Base-by-base conservation (phyloP, 2,329 filamentous ascomycete genomes). In the Rhynchosporium agropyri region DNA sequence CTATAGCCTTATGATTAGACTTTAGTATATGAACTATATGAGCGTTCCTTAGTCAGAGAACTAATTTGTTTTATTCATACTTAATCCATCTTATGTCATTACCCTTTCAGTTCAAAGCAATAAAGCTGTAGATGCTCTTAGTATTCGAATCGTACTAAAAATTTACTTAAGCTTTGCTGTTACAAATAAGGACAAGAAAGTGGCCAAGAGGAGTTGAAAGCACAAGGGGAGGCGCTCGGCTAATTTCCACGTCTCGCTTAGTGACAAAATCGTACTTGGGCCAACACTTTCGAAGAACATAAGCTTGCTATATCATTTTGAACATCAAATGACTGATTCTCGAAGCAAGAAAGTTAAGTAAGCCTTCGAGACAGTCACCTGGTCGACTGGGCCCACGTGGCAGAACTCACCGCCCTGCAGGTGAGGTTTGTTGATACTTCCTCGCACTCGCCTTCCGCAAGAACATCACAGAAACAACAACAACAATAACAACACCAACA, bases 361-460 rank as follows among this genome's bases (percentile, higher is more conserved):
- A 15, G 31, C 12, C 40, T 2, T 46, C 28, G 8, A 48, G 15
- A n/a, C 54, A 46, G 40, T 46, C 28, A 10, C 10, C 20, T 26
- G 12, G 31, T 36, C n/a, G 49, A 10, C 51, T 42, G 51, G 15
- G 26, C 36, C 31, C 50, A 54, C 51, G n/a, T 54, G 51, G 33
- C 38, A 54, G 20, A 20, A 33, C 3, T 42, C 28, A n/a, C 20
- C 51, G 12, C 20, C 20, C 51, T 13, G 51, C 36, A 40, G 7
- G 4, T 40, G 33, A 9, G 6, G 26, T 9, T 54, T 54, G 38
- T n/a, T 29, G 20, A 40, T 54, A 28, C 33, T 38, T 28, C 4
- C 51, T 31, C 3, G 4, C 3, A 15, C 9, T 33, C 51, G 2
- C 20, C 51, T 54, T 54, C 51, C 51, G 9, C 33, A 8, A 9